Conservation (phyloP, 2,329 filamentous ascomycete species). For the Dothideomycetes sp. region DNA sequence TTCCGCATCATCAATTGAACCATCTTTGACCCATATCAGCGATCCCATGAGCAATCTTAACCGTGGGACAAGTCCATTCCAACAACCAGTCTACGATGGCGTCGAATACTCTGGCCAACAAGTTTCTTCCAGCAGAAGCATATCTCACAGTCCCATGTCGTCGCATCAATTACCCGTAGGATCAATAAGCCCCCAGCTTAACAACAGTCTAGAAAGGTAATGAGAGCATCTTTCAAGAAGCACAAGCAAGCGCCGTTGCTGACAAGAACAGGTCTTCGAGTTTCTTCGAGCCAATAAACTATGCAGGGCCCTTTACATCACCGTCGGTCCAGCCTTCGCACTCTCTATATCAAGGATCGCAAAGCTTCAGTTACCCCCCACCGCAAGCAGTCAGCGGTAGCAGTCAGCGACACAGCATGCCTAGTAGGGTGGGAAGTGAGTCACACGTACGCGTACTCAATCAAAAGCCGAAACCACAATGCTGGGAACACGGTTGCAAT, state of each 20-base stretch:
- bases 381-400: slow-evolving; percentile 7
- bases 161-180: slow-evolving; percentile 15
- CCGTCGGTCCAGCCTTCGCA: slow-evolving; percentile 1
- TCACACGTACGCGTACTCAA: slow-evolving; percentile 22
- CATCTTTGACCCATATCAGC: slow-evolving; percentile 3
- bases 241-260: not conserved
- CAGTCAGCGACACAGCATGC: slow-evolving; percentile 1
- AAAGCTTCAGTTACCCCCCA: slow-evolving; percentile 8
- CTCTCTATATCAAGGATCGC: slow-evolving; percentile 1
- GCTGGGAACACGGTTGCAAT: slow-evolving; percentile 96
- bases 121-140: slow-evolving; percentile 21
- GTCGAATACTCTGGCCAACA: slow-evolving; percentile 18
- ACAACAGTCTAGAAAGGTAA: not conserved
- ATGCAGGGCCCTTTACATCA: slow-evolving; percentile 2
- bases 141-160: slow-evolving; percentile 21
- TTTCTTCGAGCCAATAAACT: slow-evolving; percentile 6
- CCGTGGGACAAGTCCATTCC: slow-evolving; percentile 5
- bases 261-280: slow-evolving; percentile 7
- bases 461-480: slow-evolving; percentile 70
- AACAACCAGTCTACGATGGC: slow-evolving; percentile 6
- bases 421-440: slow-evolving; percentile 11
- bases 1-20: slow-evolving; percentile 2
- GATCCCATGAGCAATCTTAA: slow-evolving; percentile 6
- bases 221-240: not conserved
- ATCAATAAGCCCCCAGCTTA: not conserved